Conservation (phyloP, 1,284 basidiomycete genomes). For the Puccinia hordei region DNA sequence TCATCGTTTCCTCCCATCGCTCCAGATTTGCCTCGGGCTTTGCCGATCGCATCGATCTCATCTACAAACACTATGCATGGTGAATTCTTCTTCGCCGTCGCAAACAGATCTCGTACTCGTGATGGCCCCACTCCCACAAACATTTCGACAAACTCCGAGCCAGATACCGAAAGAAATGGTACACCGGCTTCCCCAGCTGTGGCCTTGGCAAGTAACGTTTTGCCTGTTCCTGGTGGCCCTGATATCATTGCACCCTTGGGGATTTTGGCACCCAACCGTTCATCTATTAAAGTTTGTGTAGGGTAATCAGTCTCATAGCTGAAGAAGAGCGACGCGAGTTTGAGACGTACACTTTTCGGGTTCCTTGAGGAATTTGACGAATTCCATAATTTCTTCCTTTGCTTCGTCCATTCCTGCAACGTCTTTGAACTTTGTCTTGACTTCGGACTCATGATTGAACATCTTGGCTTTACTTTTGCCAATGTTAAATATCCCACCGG, state of each 20-base stretch:
- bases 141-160: constrained; percentile 99
- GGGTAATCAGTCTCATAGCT: not conserved
- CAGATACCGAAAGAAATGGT: constrained; percentile 96
- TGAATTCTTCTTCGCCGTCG: constrained; percentile 94
- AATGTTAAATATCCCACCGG: constrained; percentile 93
- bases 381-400: constrained; percentile 99
- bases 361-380: constrained; percentile 98
- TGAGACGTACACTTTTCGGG: constrained; percentile 69
- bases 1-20: constrained; percentile 95
- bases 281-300: constrained; percentile 62
- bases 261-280: constrained; percentile 96
- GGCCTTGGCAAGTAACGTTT: constrained; percentile 95
- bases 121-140: constrained; percentile 99
- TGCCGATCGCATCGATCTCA: constrained; percentile 98
- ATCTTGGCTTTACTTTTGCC: constrained; percentile 93
- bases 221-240: constrained; percentile 97
- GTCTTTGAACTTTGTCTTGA: constrained; percentile 90
- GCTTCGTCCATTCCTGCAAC: constrained; percentile 99
- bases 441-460: constrained; percentile 96
- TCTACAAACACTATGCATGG: constrained; percentile 98
- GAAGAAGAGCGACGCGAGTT: not conserved
- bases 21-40: constrained; percentile 85
- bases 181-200: constrained; percentile 97
- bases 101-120: constrained; percentile 94
- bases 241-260: constrained; percentile 97